Evolutionary conservation across 768 basidiomycete genomes (phyloP), one percentile per base, ranked within the genome.

Genomic region (Leccinum barrowsii): DNA sequence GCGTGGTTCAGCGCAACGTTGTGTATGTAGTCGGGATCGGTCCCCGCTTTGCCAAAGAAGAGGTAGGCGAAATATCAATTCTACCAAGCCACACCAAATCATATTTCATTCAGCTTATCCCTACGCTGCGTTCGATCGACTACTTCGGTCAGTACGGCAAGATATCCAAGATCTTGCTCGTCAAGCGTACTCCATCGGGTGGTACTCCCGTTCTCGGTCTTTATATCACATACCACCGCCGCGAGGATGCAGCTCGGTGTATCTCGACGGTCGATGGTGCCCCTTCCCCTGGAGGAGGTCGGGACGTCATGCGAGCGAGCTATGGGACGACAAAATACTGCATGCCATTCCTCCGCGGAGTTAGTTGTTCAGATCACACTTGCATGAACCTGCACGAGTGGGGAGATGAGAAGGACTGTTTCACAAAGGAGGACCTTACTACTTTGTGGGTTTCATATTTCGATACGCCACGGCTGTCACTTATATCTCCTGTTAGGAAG

Each of bases 121-220:
- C 94, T 1, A 92, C 94, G 12, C 77, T 99, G 42, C 91, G 96
- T 49, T 94, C 93, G 5, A 88, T 87, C 64, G 97, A 99, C 65
- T 98, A 97, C 71, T 98, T 98, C 70, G 97, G 97, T 10, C 94
- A 97, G 70, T 99, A 98, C 73, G 97, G 97, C 65, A 98, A 95
- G 78, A 98, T 99, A 65, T 85, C 89, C 46, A 96, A 96, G 77
- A 92, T 99, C 50, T 80, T 98, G 54, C 82, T 99, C 30, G 88
- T 92, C 52, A 98, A 98, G 73, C 87, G 96, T 40, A 89, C 87
- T 5, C 79, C 86, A 4, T 84, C 90, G 8, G 88, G 85, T 50
- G 83, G 83, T 56, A 82, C 80, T 15, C 88, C 87, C 50, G 86
- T 88, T 49, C 84, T 96, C 37, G 96, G 96, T n/a, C 79, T 99